Percentiles rank a stretch among this genome's conserved stretches.
Conservation (phyloP, 768 basidiomycete genomes). For the Pleurotus pulmonarius region DNA sequence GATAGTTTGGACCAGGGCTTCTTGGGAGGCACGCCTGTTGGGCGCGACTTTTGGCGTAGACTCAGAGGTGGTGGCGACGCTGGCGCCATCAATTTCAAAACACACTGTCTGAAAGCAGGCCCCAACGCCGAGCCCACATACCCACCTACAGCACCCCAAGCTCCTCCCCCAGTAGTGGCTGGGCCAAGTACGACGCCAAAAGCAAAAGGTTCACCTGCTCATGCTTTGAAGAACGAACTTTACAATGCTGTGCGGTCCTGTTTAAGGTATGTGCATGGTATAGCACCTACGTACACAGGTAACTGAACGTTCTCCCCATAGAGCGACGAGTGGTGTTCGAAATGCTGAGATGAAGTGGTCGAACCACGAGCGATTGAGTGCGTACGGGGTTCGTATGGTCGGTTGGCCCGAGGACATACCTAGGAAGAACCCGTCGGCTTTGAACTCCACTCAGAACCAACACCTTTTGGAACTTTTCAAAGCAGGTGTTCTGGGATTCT, state of each 20-base stretch:
- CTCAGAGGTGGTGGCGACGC: constrained; percentile 54
- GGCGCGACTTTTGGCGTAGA: constrained; percentile 65
- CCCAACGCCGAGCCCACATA: constrained; percentile 9
- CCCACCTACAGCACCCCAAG: constrained; percentile 9
- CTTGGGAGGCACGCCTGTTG: constrained; percentile 56
- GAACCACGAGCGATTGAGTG: constrained; percentile 52
- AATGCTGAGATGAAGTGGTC: constrained; percentile 79
- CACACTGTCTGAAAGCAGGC: constrained; percentile 32
- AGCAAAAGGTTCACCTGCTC: constrained; percentile 24
- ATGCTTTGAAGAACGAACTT: constrained; percentile 46
- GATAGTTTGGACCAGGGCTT: constrained; percentile 49
- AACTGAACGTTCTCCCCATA: constrained; percentile 15
- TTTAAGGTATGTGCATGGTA: constrained; percentile 38
- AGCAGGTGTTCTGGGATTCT: constrained; percentile 46
- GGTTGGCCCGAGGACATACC: constrained; percentile 66
- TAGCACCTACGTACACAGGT: neutral
- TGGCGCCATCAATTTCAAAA: constrained; percentile 56
- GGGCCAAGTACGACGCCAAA: constrained; percentile 18
- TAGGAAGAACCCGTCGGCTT: constrained; percentile 55
- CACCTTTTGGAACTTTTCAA: constrained; percentile 45
- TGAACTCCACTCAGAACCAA: constrained; percentile 54
- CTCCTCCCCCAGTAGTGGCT: constrained; percentile 5
- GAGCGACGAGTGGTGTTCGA: constrained; percentile 52
- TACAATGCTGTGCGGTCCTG: constrained; percentile 52
- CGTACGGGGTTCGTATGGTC: constrained; percentile 55